Base-by-base conservation (phyloP, 306 rosid genomes). In the Begonia fuchsioides region DNA sequence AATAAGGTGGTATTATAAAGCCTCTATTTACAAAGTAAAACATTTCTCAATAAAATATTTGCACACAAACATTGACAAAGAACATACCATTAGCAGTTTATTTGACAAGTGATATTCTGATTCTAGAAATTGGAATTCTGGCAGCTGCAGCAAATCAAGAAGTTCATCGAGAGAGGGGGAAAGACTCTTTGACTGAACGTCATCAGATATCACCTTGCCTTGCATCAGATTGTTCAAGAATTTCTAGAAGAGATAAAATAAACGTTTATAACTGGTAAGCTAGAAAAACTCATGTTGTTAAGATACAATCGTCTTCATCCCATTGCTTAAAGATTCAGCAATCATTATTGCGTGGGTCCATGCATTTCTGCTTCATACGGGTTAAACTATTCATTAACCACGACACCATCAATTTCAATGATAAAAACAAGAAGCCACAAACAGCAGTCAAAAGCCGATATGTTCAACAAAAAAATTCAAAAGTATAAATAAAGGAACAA, bases 1-100 rank as follows among this genome's bases (percentile, higher is more conserved):
- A 65, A 61, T 64, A 15, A 60, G 67, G 51, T 32, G 59, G 57
- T 50, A n/a, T n/a, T n/a, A 49, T 63, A 53, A 70, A 64, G 70
- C 55, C 46, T 60, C 49, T 43, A 47, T 38, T 41, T 53, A 1
- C 5, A 8, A 13, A 59, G 64, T 43, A 40, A 60, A 32, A 45
- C 12, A 13, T 41, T 41, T 10, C 45, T 41, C 14, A 11, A 41
- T n/a, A 10, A 41, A 41, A 10, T 6, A 3, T 41, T 41, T 41
- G 45, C 12, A 11, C 45, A 41, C 14, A 41, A 41, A 41, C 14
- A 5, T 41, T 41, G 45, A 41, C 38, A 39, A 15, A 45, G 6
- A n/a, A 32, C 84, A 56, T 72, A 84, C 97, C 95, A 45, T 56
- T 60, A 68, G 61, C 64, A 90, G 54, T 70, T 63, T 78, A 44